Conservation (phyloP, 202 grass and related monocot species). For the Bolboschoenoplectus hybrid region DNA sequence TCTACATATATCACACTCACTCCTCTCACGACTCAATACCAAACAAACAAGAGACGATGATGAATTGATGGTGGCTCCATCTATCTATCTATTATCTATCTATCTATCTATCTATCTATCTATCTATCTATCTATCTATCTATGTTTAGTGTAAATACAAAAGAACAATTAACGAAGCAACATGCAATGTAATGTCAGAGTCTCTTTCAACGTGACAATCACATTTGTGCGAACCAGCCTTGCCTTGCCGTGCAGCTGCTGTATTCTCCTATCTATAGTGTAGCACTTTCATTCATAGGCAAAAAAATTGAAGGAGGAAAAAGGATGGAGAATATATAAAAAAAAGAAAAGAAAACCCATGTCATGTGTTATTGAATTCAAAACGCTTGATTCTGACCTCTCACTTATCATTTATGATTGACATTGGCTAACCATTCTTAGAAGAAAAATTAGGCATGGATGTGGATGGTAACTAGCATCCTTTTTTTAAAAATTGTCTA, state of each 20-base stretch:
- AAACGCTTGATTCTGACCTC: conserved; percentile 31
- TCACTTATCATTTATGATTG: conserved; percentile 34
- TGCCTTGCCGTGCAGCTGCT: conserved; percentile 39
- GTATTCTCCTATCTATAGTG: conserved; percentile 15
- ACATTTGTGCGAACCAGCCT: conserved; percentile 40
- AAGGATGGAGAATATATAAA: neutral
- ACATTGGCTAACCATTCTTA: conserved; percentile 28
- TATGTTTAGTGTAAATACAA: conserved; percentile 30
- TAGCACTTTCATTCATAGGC: conserved; percentile 3
- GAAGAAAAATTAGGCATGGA: conserved; percentile 1
- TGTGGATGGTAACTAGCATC: neutral
- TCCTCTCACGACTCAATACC: conserved; percentile 27
- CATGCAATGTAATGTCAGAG: conserved; percentile 38
- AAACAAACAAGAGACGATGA: conserved; percentile 1
- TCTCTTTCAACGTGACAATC: conserved; percentile 42
- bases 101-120: neutral
- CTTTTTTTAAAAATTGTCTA: neutral
- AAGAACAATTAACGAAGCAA: conserved; percentile 30
- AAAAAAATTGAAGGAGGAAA: neutral
- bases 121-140: neutral
- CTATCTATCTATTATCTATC: no score
- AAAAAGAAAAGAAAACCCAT: neutral
- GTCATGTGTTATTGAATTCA: conserved; percentile 21
- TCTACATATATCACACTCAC: conserved; percentile 13
- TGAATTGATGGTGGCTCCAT: no score